Evolutionary conservation across 768 basidiomycete species (phyloP), one percentile per base, ranked within the genome.

Genomic region (Pulveroboletus sp.): DNA sequence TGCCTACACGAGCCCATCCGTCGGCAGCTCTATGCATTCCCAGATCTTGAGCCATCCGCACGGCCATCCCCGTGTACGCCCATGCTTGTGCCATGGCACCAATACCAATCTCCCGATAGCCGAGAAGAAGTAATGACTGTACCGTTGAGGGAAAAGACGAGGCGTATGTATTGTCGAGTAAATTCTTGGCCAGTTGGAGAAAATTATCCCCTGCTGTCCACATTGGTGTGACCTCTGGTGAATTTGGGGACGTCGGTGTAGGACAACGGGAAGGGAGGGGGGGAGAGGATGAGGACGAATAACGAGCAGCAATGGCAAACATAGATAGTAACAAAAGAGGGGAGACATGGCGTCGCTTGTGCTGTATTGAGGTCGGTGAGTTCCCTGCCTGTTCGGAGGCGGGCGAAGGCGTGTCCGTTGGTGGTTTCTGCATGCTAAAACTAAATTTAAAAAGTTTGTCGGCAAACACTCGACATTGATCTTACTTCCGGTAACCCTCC

Each of bases 1-100:
- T 73, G 14, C 73, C 79, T 48, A 65, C 78, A 26, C 82, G 69
- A 17, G 78, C 77, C 89, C 89, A 92, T 27, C 82, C 81, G 61
- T 91, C 89, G 28, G 90, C 86, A 56, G 76, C 78, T 32, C 87
- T 78, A 60, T 92, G 89, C 78, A 92, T 80, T 8, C 89, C 89
- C 47, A 92, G 66, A 66, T 92, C 89, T 68, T 90, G 89, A 14
- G 89, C 89, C 89, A 93, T 92, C n/a, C 92, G 78, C 33, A 93
- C 83, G 0, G 86, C 90, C 85, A 90, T 88, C 10, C 91, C 90
- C 17, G 83, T 78, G 61, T 86, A 90, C 9, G 83, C 77, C 92
- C 91, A 94, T 30, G 88, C 84, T 66, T 86, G 81, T 8, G 86
- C 84, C 90, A 93, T 94, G 15, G 88, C 82, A 39, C 89, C 92